These are phyloP conservation scores for Trichoderma atrobrunneum DNA, from an alignment of 2,329 filamentous ascomycete species.

Conservation along the genomic window DNA sequence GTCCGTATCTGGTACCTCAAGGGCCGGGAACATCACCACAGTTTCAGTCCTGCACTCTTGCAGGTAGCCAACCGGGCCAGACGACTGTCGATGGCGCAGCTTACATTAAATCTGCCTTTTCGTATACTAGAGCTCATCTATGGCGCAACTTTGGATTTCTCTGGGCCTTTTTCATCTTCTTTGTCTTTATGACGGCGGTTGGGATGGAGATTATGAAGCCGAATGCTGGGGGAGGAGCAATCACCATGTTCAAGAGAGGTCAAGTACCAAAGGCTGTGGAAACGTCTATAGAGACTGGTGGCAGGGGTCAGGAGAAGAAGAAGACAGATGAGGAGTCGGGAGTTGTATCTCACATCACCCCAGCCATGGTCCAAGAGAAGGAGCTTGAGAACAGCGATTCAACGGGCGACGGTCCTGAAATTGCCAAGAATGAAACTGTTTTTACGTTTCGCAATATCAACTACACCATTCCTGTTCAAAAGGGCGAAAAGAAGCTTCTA, in stretches of 20 bases:
- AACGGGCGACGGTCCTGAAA: constrained; percentile 37
- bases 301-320: constrained; percentile 33
- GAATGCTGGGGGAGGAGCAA: constrained; percentile 56
- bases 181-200: constrained; percentile 67
- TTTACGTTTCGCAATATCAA: constrained; percentile 53
- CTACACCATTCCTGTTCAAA: constrained; percentile 54
- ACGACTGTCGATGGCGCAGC: constrained; percentile 50
- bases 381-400: constrained; percentile 31
- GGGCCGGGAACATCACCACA: constrained; percentile 29
- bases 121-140: constrained; percentile 56
- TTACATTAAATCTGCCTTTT: constrained; percentile 53
- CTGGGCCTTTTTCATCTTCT: constrained; percentile 71
- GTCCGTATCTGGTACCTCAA: constrained; percentile 56
- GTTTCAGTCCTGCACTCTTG: constrained; percentile 54
- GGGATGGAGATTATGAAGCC: constrained; percentile 66
- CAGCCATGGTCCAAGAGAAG: constrained; percentile 52
- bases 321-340: constrained; percentile 50
- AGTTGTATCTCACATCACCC: constrained; percentile 46
- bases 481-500: constrained; percentile 65
- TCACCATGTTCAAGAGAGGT: constrained; percentile 61
- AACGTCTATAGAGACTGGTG: constrained; percentile 53
- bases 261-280: constrained; percentile 59
- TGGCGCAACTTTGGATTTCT: constrained; percentile 80
- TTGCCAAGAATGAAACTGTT: constrained; percentile 60
- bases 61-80: constrained; percentile 45